Conservation (phyloP, 495 filamentous ascomycete genomes). For the Bacidia gigantensis region DNA sequence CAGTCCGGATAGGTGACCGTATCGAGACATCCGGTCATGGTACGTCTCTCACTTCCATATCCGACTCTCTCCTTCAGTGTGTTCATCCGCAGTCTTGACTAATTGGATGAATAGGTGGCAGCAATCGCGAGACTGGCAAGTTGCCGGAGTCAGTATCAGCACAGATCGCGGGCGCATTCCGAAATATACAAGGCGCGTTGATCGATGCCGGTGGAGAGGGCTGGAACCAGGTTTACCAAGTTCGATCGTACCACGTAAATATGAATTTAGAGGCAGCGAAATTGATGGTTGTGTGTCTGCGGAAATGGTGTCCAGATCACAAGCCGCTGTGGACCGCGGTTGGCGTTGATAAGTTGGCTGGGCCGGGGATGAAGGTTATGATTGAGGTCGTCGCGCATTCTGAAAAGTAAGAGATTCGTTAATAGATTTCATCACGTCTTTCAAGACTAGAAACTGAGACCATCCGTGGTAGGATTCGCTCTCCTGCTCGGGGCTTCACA, state of each 20-base stretch:
- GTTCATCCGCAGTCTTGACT: neutral
- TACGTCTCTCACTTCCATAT: slow-evolving; percentile 8
- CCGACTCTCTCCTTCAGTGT: neutral
- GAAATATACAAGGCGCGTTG: slow-evolving; percentile 35
- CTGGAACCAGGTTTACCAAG: slow-evolving; percentile 42
- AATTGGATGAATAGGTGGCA: slow-evolving; percentile 30
- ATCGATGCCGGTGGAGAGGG: slow-evolving; percentile 40
- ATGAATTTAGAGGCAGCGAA: slow-evolving; percentile 29
- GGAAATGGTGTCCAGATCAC: slow-evolving; percentile 36
- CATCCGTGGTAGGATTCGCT: too few relatives aligned
- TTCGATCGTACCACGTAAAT: slow-evolving; percentile 33
- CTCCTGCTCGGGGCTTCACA: too few relatives aligned
- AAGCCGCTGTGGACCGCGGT: slow-evolving; percentile 37
- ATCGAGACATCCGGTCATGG: slow-evolving; percentile 44
- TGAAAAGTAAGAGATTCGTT: slow-evolving; percentile 2
- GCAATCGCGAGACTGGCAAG: slow-evolving; percentile 29
- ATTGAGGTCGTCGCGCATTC: slow-evolving; percentile 40
- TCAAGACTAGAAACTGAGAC: too few relatives aligned
- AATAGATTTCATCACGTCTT: too few relatives aligned
- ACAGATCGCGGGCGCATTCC: slow-evolving; percentile 41
- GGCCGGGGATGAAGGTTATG: slow-evolving; percentile 39
- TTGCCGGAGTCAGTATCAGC: slow-evolving; percentile 28
- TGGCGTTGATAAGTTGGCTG: slow-evolving; percentile 30
- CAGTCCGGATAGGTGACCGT: slow-evolving; percentile 36
- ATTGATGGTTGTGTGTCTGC: slow-evolving; percentile 32